Conservation (phyloP, 2,329 filamentous ascomycete species). For the Paracorniculantispora psalliotae region DNA sequence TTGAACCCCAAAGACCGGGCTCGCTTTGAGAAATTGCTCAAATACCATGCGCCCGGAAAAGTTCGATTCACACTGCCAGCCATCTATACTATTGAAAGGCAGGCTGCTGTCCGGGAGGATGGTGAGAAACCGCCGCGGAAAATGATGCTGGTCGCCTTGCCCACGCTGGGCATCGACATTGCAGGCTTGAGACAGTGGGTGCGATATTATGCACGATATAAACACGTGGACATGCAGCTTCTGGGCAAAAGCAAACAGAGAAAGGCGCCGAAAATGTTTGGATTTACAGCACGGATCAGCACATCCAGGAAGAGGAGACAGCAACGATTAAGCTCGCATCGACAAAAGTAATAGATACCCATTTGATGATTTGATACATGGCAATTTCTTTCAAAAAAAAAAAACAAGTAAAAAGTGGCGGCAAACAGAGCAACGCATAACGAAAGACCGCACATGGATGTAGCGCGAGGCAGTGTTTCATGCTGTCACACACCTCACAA, state of each 20-base stretch:
- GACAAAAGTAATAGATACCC: constrained; percentile 3
- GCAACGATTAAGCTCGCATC: neutral
- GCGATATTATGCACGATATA: constrained; percentile 45
- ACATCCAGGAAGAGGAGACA: neutral
- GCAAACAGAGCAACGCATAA: too few species aligned
- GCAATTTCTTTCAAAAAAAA: neutral
- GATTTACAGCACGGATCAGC: neutral
- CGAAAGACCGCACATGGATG: too few species aligned
- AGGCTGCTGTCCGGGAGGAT: neutral
- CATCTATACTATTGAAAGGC: constrained; percentile 41
- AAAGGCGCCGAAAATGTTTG: neutral
- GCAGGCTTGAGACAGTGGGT: constrained; percentile 45
- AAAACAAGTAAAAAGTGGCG: too few species aligned
- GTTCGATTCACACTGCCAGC: constrained; percentile 51
- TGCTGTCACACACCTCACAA: too few species aligned
- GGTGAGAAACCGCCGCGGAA: neutral
- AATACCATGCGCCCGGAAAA: constrained; percentile 49
- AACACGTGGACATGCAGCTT: constrained; percentile 40
- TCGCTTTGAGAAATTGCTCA: constrained; percentile 39
- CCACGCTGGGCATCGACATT: constrained; percentile 45
- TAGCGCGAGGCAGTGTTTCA: too few species aligned
- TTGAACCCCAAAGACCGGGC: constrained; percentile 30
- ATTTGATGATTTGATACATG: neutral
- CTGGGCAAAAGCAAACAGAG: constrained; percentile 22
- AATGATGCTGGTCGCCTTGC: constrained; percentile 46